Evolutionary conservation across 2,329 filamentous ascomycete species (phyloP).

Genomic region (Chlorencoelia australis): DNA sequence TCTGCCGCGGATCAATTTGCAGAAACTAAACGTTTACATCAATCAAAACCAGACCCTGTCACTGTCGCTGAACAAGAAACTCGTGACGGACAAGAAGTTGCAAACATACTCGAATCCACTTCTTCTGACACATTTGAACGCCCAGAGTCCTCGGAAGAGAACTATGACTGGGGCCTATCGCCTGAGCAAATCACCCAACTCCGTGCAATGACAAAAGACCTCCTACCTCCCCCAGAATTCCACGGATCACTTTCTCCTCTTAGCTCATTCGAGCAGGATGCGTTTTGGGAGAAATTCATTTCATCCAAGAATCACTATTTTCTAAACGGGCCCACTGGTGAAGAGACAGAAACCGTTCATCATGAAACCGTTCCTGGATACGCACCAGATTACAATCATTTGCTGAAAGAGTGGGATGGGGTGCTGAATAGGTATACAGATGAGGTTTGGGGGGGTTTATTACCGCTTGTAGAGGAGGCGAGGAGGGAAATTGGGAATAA

Average conservation of each 20-base stretch:
- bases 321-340: neutral
- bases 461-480: conserved; percentile 45
- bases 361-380: neutral
- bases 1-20: neutral
- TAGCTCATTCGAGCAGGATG: too few species aligned
- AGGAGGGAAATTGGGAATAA: conserved; percentile 42
- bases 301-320: neutral
- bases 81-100: conserved; percentile 32
- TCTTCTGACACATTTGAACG: conserved; percentile 8
- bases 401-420: conserved; percentile 34
- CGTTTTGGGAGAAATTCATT: too few species aligned
- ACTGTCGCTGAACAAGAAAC: conserved; percentile 19
- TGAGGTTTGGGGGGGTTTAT: conserved; percentile 59
- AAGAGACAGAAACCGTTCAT: too few species aligned
- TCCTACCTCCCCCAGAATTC: conserved; percentile 15
- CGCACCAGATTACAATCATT: neutral
- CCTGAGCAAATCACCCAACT: conserved; percentile 19
- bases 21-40: neutral
- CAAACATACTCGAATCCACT: conserved; percentile 27
- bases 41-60: neutral
- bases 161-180: conserved; percentile 23
- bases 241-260: conserved; percentile 16
- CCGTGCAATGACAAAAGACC: conserved; percentile 17
- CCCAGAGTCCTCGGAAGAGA: conserved; percentile 18
- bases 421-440: conserved; percentile 49